Evolutionary conservation across 371 early-diverging fungal genomes (phyloP).

Genomic region (Mortierella sp.): DNA sequence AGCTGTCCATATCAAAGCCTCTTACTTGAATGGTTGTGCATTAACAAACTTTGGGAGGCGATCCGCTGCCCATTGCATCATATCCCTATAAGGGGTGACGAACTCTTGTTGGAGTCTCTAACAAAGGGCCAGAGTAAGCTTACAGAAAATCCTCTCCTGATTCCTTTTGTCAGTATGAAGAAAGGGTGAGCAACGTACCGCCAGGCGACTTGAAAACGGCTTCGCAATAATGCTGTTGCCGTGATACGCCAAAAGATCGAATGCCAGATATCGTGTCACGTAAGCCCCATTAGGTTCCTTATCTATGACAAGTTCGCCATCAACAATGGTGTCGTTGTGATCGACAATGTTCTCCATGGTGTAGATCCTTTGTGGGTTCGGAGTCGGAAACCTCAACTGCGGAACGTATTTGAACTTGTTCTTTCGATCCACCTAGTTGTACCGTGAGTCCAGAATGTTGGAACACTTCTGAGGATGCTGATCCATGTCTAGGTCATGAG

Average conservation of each 20-base stretch:
- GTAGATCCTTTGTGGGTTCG: conserved; percentile 23
- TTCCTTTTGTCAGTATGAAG: background rate
- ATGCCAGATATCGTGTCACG: conserved; percentile 68
- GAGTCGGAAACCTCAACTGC: conserved; percentile 76
- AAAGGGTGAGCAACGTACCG: conserved; percentile 60
- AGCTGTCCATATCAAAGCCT: too few relatives aligned
- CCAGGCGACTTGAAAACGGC: conserved; percentile 75
- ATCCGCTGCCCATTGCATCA: conserved; percentile 53
- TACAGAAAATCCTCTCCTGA: too few relatives aligned
- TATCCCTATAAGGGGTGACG: conserved; percentile 71
- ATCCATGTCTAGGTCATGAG: too few relatives aligned
- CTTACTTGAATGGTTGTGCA: conserved; percentile 74
- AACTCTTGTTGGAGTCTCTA: conserved; percentile 75
- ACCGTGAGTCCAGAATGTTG: background rate
- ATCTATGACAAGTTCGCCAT: conserved; percentile 93
- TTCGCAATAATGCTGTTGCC: conserved; percentile 63
- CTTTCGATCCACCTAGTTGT: conserved; percentile 83
- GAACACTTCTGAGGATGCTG: background rate
- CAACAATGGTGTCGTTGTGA: conserved; percentile 85
- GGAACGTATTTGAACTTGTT: conserved; percentile 79
- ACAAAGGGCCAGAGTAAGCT: background rate
- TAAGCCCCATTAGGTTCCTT: conserved; percentile 68
- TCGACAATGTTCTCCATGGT: conserved; percentile 53
- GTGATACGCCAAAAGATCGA: conserved; percentile 79
- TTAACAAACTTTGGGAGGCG: conserved; percentile 53